These are phyloP conservation scores for Saprolegnia diclina DNA, from an alignment of 352 stramenopile species.

Conservation along the genomic window DNA sequence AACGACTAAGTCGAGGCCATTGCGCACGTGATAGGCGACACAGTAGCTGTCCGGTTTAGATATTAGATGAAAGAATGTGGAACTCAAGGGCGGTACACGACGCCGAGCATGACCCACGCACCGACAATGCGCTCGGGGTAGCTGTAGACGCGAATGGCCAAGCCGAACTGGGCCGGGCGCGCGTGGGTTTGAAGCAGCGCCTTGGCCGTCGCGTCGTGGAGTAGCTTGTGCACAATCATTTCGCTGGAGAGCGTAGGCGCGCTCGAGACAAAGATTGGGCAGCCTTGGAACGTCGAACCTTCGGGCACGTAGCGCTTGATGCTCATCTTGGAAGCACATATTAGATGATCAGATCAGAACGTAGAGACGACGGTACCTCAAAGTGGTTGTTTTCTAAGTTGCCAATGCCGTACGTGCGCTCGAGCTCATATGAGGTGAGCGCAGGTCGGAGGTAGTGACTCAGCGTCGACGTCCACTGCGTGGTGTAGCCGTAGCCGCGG, in stretches of 20 bases:
- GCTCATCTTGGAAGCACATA: conserved; percentile 35
- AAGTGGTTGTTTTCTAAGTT: conserved; percentile 80
- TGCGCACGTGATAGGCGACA: no score
- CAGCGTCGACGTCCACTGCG: conserved; percentile 69
- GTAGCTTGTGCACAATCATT: conserved; percentile 43
- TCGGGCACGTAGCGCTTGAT: conserved; percentile 71
- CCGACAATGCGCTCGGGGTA: conserved; percentile 67
- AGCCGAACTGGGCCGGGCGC: conserved; percentile 53
- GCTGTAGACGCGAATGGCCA: conserved; percentile 68
- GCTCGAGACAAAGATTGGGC: conserved; percentile 55
- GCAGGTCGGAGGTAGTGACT: conserved; percentile 74
- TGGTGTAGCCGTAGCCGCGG: conserved; percentile 45
- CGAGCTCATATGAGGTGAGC: conserved; percentile 83
- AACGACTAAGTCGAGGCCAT: no score
- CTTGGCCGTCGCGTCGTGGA: conserved; percentile 39
- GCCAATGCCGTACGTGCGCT: conserved; percentile 57
- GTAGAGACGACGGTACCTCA: conserved; percentile 22
- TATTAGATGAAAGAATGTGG: neutral
- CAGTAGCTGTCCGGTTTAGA: no score
- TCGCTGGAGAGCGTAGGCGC: conserved; percentile 25
- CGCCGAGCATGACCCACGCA: conserved; percentile 81
- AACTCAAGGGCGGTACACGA: conserved; percentile 29
- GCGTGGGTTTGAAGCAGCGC: conserved; percentile 62
- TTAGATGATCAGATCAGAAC: neutral
- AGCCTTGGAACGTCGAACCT: conserved; percentile 83